Evolutionary conservation across 441 rosid species (phyloP).

Genomic region (Breynia disticha): DNA sequence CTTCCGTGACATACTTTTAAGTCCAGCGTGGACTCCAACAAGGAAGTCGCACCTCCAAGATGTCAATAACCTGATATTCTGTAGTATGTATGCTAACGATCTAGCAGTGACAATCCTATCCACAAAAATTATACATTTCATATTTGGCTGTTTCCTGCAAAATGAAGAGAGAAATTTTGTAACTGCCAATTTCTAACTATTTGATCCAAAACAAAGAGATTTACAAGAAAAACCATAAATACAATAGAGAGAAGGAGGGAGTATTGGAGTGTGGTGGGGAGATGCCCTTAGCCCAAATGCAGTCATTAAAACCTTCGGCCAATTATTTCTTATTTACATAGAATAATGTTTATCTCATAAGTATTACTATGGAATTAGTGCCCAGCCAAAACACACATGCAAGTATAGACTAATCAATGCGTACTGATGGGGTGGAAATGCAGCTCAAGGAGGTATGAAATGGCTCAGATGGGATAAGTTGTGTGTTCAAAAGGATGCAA

Average conservation of each 20-base stretch:
- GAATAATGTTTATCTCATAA: neutral
- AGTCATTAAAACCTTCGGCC: no score
- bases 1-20: slow-evolving; percentile 71
- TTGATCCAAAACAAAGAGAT: neutral
- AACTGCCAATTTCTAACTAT: neutral
- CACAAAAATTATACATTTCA: slow-evolving; percentile 90
- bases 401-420: no score
- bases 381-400: slow-evolving; percentile 43
- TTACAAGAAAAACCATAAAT: neutral
- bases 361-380: neutral
- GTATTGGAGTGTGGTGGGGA: neutral
- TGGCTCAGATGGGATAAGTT: no score
- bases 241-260: neutral
- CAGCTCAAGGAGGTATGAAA: no score
- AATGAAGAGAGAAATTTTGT: slow-evolving; percentile 10
- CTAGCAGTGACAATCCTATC: slow-evolving; percentile 87
- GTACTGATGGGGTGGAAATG: no score
- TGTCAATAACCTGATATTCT: slow-evolving; percentile 46
- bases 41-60: slow-evolving; percentile 92
- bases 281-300: neutral
- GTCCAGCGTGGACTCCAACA: slow-evolving; percentile 82
- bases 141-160: slow-evolving; percentile 64
- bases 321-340: no score
- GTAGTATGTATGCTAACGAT: slow-evolving; percentile 61
- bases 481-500: no score